A percentile compares a stretch with the other conserved stretches of the same genome.
Evolutionary conservation across 352 stramenopile species (phyloP).

Genomic region (Phytophthora ohioensis): DNA sequence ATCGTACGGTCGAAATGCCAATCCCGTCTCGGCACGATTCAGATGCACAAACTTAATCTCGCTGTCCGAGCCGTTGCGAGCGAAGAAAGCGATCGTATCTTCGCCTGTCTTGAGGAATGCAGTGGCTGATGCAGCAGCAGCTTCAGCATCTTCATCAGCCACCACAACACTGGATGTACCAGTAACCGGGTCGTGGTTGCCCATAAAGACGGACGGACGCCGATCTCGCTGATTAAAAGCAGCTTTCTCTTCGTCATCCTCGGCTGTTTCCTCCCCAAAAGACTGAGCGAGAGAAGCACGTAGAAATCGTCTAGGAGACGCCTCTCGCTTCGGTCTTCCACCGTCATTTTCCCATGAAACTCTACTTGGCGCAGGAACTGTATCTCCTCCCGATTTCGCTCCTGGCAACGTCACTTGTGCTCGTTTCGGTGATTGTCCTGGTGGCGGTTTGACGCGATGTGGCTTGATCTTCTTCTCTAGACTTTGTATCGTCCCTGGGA

Average conservation of each 20-base stretch:
- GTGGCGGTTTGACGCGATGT: slow-evolving; percentile 22
- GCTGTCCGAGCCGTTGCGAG: slow-evolving; percentile 89
- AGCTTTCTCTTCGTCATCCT: slow-evolving; percentile 32
- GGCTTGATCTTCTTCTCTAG: slow-evolving; percentile 47
- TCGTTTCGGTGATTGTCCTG: slow-evolving; percentile 23
- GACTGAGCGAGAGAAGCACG: slow-evolving; percentile 54
- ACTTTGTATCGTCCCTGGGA: slow-evolving; percentile 68
- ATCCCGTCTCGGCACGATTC: slow-evolving; percentile 75
- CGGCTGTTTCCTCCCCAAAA: slow-evolving; percentile 26
- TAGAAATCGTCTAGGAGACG: slow-evolving; percentile 73
- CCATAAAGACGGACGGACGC: slow-evolving; percentile 52
- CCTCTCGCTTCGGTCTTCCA: slow-evolving; percentile 55
- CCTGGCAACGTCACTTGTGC: slow-evolving; percentile 16
- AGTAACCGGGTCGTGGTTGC: slow-evolving; percentile 57
- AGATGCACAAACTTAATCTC: slow-evolving; percentile 96
- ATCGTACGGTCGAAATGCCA: slow-evolving; percentile 93
- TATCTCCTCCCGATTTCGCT: slow-evolving; percentile 12
- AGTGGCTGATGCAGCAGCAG: slow-evolving; percentile 57
- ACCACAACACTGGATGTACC: slow-evolving; percentile 43
- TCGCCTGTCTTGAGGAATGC: slow-evolving; percentile 83
- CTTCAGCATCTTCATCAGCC: slow-evolving; percentile 56
- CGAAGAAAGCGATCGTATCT: slow-evolving; percentile 95
- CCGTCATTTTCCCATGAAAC: slow-evolving; percentile 22
- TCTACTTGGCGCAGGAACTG: slow-evolving; percentile 3
- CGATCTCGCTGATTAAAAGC: slow-evolving; percentile 39